phyloP scores from a whole-genome alignment of 2,329 filamentous ascomycete genomes.

The Colletotrichum chrysophilum region DNA sequence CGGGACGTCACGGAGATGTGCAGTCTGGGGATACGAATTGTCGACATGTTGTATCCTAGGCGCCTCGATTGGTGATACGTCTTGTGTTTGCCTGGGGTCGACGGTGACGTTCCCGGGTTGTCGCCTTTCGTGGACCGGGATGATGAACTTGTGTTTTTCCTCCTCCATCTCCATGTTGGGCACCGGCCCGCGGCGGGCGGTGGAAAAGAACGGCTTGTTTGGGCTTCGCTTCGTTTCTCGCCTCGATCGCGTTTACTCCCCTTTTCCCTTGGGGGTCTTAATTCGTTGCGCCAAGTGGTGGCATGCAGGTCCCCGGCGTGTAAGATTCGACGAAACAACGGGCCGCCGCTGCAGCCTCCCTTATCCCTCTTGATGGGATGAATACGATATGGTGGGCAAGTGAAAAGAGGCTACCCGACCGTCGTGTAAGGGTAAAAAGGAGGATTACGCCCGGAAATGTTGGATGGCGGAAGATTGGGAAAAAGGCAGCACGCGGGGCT shows the following conservation, averaged over 20 bases:
- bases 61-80: not conserved
- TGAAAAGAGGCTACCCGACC: not conserved
- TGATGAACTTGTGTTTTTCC: constrained; percentile 21
- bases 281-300: not conserved
- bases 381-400: not conserved
- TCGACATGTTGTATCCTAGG: constrained; percentile 14
- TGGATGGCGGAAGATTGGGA: not conserved
- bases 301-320: not conserved
- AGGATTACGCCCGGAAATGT: not conserved
- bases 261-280: not conserved
- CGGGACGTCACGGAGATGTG: not conserved
- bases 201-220: not conserved
- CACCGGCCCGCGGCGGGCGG: not conserved
- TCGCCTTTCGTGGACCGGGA: constrained; percentile 10
- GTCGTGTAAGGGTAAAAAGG: not conserved
- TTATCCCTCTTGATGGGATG: not conserved
- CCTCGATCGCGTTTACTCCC: not conserved
- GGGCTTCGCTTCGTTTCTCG: not conserved
- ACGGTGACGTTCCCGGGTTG: not conserved
- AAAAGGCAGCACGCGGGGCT: not conserved
- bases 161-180: constrained; percentile 12
- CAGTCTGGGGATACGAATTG: constrained; percentile 2
- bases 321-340: not conserved
- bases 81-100: not conserved
- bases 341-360: constrained; percentile 2